Evolutionary conservation across 768 basidiomycete species (phyloP).

Genomic region (Kondoa subrosea): DNA sequence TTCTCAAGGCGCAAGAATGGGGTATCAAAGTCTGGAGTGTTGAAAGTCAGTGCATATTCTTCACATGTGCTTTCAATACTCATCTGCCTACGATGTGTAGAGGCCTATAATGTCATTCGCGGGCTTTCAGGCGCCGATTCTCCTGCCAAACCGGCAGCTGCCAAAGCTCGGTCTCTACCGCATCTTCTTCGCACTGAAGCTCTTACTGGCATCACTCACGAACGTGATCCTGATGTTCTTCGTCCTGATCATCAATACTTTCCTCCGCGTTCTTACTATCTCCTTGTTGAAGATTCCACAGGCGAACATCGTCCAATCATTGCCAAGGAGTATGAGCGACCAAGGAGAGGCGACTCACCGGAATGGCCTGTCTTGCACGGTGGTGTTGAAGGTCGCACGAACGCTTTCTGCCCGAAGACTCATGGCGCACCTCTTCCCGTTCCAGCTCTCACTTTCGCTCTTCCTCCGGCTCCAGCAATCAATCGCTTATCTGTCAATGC

Average conservation of each 20-base stretch:
- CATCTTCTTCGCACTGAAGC: constrained; percentile 54
- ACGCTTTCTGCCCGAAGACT: constrained; percentile 20
- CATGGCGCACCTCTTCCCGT: background rate
- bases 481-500: background rate
- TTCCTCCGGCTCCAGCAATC: background rate
- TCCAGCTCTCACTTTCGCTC: background rate
- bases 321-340: constrained; percentile 59
- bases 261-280: constrained; percentile 51
- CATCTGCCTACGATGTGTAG: constrained; percentile 24
- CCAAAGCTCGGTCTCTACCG: constrained; percentile 31
- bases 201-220: constrained; percentile 61
- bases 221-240: constrained; percentile 78
- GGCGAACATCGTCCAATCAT: constrained; percentile 70
- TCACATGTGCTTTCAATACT: background rate
- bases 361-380: constrained; percentile 66
- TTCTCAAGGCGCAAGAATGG: constrained; percentile 50
- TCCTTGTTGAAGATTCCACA: constrained; percentile 78
- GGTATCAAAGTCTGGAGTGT: constrained; percentile 77
- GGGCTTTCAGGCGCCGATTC: constrained; percentile 28
- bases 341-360: constrained; percentile 38
- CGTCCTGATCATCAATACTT: constrained; percentile 83
- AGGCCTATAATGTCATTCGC: constrained; percentile 32
- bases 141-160: constrained; percentile 29
- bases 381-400: constrained; percentile 26
- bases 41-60: constrained; percentile 34